Evolutionary conservation across 2,329 filamentous ascomycete genomes (phyloP), one percentile per base, ranked within the genome.

Genomic region (Fusarium sambucinum): DNA sequence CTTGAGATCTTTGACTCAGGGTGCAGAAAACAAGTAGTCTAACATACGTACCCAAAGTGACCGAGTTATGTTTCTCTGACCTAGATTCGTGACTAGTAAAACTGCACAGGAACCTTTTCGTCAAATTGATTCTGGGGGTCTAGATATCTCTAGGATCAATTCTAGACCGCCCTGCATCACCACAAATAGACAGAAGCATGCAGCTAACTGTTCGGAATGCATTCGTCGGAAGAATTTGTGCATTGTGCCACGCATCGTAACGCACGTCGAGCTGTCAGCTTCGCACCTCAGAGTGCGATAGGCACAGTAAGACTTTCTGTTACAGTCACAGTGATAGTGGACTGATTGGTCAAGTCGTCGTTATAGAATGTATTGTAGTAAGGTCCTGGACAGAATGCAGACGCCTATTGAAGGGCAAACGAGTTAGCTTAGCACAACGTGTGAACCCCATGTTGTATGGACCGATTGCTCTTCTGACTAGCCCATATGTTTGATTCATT

Each of bases 111-210:
- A 16, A 19, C 17, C 11, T 40, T 40, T 40, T 45, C 9, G 45
- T 40, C 44, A 59, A 47, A n/a, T 52, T 42, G 19, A 27, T 45
- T 37, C 35, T 50, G 40, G 40, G 25, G 55, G 55, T 58, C 68
- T 64, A 60, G 68, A 70, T 52, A 60, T 30, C 38, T 27, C 21
- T 69, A 29, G 68, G 40, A 62, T 54, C 56, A 38, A 56, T 47
- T 55, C 54, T 55, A 63, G 59, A 61, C 55, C 44, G 42, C 40
- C 45, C 35, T 30, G 47, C 25, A 47, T 53, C 23, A 52, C 61
- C 66, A 59, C 29, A 59, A 59, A 63, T 59, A 44, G 32, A 59
- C 40, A 25, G 44, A 30, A 55, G 33, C 12, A 55, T 64, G 67
- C 50, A 64, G 66, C 53, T 44, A 63, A 50, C 25, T 47, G 27